A percentile compares a stretch with the other conserved stretches of the same genome.
phyloP scores from a whole-genome alignment of 2,329 filamentous ascomycete species.

The Ascochyta fabae region DNA sequence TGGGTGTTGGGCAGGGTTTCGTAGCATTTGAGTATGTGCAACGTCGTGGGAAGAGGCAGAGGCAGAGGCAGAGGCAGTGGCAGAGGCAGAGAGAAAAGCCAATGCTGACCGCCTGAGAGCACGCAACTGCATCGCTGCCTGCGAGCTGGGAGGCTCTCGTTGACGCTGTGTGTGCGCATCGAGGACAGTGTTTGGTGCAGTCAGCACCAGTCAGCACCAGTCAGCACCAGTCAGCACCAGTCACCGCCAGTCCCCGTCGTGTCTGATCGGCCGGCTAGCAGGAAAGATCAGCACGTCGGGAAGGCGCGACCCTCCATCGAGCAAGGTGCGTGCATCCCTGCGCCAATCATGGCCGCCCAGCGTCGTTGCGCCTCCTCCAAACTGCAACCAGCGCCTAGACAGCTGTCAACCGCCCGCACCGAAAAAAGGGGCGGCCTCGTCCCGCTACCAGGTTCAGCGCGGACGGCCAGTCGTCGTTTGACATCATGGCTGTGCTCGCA shows the following conservation, averaged over 20 bases:
- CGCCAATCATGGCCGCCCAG: constrained; percentile 35
- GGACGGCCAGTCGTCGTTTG: background rate
- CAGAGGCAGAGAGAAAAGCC: too few species aligned
- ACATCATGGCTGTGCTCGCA: constrained; percentile 16
- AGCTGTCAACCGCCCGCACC: constrained; percentile 37
- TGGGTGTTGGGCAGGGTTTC: constrained; percentile 10
- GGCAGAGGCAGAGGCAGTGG: too few species aligned
- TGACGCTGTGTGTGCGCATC: constrained; percentile 18
- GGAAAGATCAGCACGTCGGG: constrained; percentile 30
- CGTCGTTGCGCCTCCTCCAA: constrained; percentile 37
- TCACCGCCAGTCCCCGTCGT: background rate
- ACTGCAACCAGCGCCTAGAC: constrained; percentile 30
- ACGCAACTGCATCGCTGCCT: too few species aligned
- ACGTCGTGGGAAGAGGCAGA: constrained; percentile 1
- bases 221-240: too few species aligned
- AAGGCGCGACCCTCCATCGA: constrained; percentile 28
- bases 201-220: too few species aligned
- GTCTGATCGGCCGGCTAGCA: constrained; percentile 45
- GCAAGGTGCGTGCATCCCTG: constrained; percentile 37
- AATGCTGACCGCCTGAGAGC: too few species aligned
- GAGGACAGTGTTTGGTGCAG: constrained; percentile 26
- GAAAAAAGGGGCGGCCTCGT: constrained; percentile 26
- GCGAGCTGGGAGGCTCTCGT: background rate
- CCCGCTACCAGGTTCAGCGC: constrained; percentile 17
- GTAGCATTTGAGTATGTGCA: constrained; percentile 5